These are phyloP conservation scores for Acaromyces ingoldii DNA, from an alignment of 1,284 basidiomycete genomes.

Conservation along the genomic window DNA sequence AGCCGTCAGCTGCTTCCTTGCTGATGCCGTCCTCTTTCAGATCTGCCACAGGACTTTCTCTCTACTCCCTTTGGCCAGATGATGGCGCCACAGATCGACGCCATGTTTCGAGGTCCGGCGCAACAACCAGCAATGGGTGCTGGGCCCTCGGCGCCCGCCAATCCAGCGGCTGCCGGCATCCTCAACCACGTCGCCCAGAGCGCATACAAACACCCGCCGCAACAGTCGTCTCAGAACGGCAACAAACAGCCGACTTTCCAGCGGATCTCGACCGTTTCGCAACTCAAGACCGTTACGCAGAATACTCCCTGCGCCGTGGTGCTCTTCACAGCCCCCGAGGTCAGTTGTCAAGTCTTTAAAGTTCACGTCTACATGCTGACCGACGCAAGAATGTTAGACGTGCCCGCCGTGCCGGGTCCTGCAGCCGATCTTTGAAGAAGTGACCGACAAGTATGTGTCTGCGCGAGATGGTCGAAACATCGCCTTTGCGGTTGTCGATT, in stretches of 20 bases:
- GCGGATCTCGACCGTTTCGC: constrained; percentile 9
- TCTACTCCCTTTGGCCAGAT: constrained; percentile 83
- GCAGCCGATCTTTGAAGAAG: constrained; percentile 62
- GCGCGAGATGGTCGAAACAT: constrained; percentile 17
- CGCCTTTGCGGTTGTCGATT: constrained; percentile 47
- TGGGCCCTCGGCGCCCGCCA: background rate
- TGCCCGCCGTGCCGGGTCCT: constrained; percentile 64
- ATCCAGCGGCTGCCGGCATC: background rate
- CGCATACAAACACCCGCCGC: constrained; percentile 49
- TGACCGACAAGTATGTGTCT: constrained; percentile 58
- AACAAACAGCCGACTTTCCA: constrained; percentile 52
- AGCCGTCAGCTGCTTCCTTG: background rate
- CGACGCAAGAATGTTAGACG: too few relatives aligned
- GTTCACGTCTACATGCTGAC: too few relatives aligned
- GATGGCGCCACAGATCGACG: constrained; percentile 76
- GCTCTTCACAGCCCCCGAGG: constrained; percentile 64
- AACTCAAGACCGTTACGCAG: constrained; percentile 30
- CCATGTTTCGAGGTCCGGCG: constrained; percentile 21
- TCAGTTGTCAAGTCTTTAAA: too few relatives aligned
- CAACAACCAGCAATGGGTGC: too few relatives aligned
- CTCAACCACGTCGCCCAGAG: constrained; percentile 57
- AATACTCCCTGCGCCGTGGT: constrained; percentile 60
- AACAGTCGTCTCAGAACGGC: constrained; percentile 11
- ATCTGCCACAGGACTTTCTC: constrained; percentile 72
- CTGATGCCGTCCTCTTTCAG: background rate